Evolutionary conservation across 495 filamentous ascomycete species (phyloP), one percentile per base, ranked within the genome.

Genomic region (Bathelium albidoporum): DNA sequence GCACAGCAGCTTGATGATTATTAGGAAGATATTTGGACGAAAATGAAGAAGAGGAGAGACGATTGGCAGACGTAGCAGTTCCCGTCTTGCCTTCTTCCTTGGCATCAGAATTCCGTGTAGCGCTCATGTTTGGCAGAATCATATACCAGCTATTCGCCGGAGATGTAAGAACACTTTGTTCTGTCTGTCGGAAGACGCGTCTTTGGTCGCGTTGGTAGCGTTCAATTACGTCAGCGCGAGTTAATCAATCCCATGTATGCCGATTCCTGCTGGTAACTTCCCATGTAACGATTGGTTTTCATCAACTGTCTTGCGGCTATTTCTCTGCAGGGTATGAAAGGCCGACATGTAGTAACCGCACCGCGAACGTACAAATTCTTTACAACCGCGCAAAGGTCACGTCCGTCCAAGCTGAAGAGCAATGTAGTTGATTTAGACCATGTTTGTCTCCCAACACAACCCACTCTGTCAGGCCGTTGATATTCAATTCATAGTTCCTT

Each of bases 401-500:
- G 59, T 28, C 29, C 39, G 34, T 29, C 28, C 3, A 39, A 55
- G 1, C 29, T 55, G 49, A 73, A 69, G 66, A 60, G 64, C 1
- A 66, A 61, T 10, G 41, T 73, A 20, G 58, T 76, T 3, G 67
- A 69, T n/a, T 65, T 76, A n/a, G 74, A 76, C 49, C 74, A 76
- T 64, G 73, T 73, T 66, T 5, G 65, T 29, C 11, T 60, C n/a
- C 28, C 43, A 20, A 36, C 2, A 34, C 7, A 2, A 32, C 12
- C 2, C 22, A 4, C 22, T 34, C 11, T 24, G 24, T 2, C 62
- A 63, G 36, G 2, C 24, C 36, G 20, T 58, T 64, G 16, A 66
- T 58, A 10, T n/a, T n/a, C n/a, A 34, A 1, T 61, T 7, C 20
- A 44, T 62, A 88, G 85, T 88, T 88, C 65, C 74, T 88, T 43